phyloP scores from a whole-genome alignment of 768 basidiomycete species.

The Pluteus cervinus region DNA sequence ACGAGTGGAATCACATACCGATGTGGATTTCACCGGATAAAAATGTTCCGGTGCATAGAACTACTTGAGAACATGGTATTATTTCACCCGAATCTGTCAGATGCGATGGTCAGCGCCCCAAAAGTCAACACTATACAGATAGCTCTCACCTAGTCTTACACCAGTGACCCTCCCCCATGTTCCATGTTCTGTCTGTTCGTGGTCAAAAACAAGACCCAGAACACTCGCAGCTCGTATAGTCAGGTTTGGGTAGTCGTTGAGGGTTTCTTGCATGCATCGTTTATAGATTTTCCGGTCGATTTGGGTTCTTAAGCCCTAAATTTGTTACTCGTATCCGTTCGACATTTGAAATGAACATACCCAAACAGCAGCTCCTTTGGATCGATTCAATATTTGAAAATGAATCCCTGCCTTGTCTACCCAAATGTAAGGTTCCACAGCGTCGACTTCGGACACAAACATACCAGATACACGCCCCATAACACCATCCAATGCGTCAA shows the following conservation, averaged over 20 bases:
- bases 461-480: constrained; percentile 79
- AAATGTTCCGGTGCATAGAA: constrained; percentile 90
- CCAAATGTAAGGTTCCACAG: background rate
- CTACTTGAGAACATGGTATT: constrained; percentile 73
- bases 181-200: constrained; percentile 24
- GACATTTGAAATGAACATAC: constrained; percentile 33
- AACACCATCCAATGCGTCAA: constrained; percentile 85
- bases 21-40: constrained; percentile 90
- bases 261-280: constrained; percentile 65
- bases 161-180: constrained; percentile 54
- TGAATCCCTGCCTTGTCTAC: constrained; percentile 85
- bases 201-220: constrained; percentile 69
- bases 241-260: constrained; percentile 64
- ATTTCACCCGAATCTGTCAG: constrained; percentile 63
- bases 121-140: background rate
- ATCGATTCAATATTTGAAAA: constrained; percentile 79
- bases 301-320: constrained; percentile 85
- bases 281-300: constrained; percentile 85
- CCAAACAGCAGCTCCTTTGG: constrained; percentile 88
- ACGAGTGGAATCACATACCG: constrained; percentile 35
- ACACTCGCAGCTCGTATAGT: constrained; percentile 69
- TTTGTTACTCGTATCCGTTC: constrained; percentile 5
- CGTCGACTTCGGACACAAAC: constrained; percentile 9
- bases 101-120: background rate
- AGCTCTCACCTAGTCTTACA: constrained; percentile 54